A percentile compares a stretch with the other conserved stretches of the same genome.
Conservation (phyloP, 805 yeast genomes). For the Candida endomychidarum region DNA sequence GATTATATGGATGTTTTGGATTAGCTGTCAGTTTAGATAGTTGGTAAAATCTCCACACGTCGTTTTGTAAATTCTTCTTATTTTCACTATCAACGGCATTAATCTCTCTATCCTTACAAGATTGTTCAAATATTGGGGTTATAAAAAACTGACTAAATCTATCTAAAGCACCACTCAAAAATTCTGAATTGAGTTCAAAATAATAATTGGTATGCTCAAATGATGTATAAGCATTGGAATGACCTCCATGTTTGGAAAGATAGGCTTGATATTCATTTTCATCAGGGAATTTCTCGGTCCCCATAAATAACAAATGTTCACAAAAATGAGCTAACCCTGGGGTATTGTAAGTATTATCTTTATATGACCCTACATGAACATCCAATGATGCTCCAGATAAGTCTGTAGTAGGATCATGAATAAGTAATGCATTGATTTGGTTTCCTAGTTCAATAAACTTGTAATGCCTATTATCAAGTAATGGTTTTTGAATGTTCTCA, state of each 20-base stretch:
- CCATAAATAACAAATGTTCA: conserved; percentile 70
- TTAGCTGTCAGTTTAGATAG: conserved; percentile 74
- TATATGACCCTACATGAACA: conserved; percentile 74
- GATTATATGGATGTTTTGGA: conserved; percentile 76
- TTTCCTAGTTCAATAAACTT: conserved; percentile 58
- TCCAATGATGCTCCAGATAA: conserved; percentile 79
- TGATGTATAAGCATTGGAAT: conserved; percentile 90
- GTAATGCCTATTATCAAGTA: conserved; percentile 74
- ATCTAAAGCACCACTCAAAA: conserved; percentile 84
- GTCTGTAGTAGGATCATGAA: conserved; percentile 69
- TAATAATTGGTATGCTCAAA: conserved; percentile 86
- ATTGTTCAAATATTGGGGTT: conserved; percentile 67
- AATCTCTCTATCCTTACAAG: conserved; percentile 88
- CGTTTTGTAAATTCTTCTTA: conserved; percentile 89
- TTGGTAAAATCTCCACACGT: conserved; percentile 85
- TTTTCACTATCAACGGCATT: conserved; percentile 95
- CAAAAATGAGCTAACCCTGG: conserved; percentile 80
- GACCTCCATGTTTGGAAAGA: conserved; percentile 81
- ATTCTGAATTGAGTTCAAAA: conserved; percentile 77
- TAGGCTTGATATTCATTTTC: conserved; percentile 75
- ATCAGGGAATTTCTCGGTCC: conserved; percentile 70
- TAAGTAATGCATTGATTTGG: conserved; percentile 57
- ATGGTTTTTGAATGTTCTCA: conserved; percentile 44
- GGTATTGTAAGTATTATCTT: conserved; percentile 56
- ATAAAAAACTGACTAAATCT: conserved; percentile 92